Conservation (phyloP, 106 monocot species). For the Platanthera guangdongensis region DNA sequence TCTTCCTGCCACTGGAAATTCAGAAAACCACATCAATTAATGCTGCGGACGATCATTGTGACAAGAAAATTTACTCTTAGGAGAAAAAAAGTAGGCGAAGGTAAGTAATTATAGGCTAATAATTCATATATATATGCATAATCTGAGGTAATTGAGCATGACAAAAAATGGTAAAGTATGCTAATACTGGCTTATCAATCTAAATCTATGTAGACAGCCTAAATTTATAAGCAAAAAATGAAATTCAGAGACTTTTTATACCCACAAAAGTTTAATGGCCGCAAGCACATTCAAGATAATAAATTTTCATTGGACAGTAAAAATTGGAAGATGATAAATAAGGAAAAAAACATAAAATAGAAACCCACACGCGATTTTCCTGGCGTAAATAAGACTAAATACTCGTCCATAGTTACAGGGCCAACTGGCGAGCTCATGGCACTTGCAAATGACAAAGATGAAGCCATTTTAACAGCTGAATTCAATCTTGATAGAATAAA, state of each 20-base stretch:
- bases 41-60: not conserved
- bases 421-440: conserved; percentile 77
- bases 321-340: not conserved
- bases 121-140: too few species aligned
- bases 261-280: not conserved
- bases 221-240: not conserved
- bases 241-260: not conserved
- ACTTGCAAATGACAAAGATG: conserved; percentile 80
- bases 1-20: not conserved
- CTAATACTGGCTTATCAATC: not conserved
- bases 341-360: not conserved
- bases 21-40: not conserved
- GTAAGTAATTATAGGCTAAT: too few species aligned
- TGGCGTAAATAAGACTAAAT: not conserved
- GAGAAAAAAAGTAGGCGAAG: too few species aligned
- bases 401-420: conserved; percentile 29
- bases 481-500: conserved; percentile 80
- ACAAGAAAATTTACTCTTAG: too few species aligned
- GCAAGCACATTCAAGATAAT: not conserved
- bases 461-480: conserved; percentile 58
- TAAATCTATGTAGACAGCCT: not conserved
- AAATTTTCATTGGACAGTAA: not conserved
- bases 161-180: not conserved
- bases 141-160: too few species aligned
- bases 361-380: not conserved